Percentiles rank a stretch among this genome's conserved stretches.
These are phyloP conservation scores for Mortierella antarctica DNA, from an alignment of 192 early-diverging fungal genomes.

Conservation along the genomic window DNA sequence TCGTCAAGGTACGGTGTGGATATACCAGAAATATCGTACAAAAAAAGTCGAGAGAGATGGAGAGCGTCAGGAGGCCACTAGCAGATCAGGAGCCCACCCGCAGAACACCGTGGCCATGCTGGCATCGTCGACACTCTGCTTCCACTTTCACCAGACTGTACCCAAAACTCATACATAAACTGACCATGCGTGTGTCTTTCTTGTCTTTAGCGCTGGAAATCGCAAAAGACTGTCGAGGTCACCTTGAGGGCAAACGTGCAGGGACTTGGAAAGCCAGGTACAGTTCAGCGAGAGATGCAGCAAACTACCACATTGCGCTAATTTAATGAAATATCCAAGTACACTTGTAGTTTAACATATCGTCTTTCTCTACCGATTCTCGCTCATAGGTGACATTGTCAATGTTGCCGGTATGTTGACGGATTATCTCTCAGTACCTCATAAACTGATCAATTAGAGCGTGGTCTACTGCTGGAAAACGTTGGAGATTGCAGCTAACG, in stretches of 20 bases:
- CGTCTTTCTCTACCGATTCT: neutral
- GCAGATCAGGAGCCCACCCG: too few relatives aligned
- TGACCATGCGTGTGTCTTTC: neutral
- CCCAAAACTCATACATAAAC: neutral
- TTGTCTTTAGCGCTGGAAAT: conserved; percentile 42
- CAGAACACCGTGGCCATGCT: too few relatives aligned
- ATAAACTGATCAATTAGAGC: neutral
- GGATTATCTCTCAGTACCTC: neutral
- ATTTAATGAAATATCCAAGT: too few relatives aligned
- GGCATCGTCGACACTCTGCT: too few relatives aligned
- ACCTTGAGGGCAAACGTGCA: conserved; percentile 44
- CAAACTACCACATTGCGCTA: too few relatives aligned
- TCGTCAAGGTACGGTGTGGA: conserved; percentile 39
- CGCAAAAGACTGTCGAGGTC: conserved; percentile 45
- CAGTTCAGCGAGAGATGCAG: neutral
- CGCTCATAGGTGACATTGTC: conserved; percentile 39
- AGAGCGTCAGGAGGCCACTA: too few relatives aligned
- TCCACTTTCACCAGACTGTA: too few relatives aligned
- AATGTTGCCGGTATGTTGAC: conserved; percentile 36
- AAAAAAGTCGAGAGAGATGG: too few relatives aligned
- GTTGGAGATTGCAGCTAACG: neutral
- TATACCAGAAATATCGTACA: too few relatives aligned
- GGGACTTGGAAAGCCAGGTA: conserved; percentile 55
- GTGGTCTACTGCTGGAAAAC: neutral
- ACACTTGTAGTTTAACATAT: too few relatives aligned